Evolutionary conservation across 768 basidiomycete genomes (phyloP).

Genomic region (Steccherinum ochraceum): DNA sequence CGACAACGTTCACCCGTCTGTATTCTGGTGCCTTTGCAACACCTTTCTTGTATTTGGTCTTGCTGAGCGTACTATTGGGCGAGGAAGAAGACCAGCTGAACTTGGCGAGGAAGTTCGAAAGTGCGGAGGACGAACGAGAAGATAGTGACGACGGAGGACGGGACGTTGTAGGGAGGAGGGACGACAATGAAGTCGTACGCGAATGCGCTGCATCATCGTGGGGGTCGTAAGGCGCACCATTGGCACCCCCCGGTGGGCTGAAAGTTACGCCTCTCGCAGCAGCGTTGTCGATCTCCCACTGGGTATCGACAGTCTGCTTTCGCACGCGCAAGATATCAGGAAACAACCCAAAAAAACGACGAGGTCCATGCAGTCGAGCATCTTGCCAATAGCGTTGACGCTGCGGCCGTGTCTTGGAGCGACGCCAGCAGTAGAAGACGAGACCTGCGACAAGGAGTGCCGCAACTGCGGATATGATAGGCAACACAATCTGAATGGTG

Average conservation of each 20-base stretch:
- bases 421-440: slow-evolving; percentile 20
- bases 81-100: slow-evolving; percentile 10
- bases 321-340: slow-evolving; percentile 8
- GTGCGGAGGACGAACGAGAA: background rate
- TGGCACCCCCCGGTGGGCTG: background rate
- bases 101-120: slow-evolving; percentile 1
- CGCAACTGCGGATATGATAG: slow-evolving; percentile 27
- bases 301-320: slow-evolving; percentile 1
- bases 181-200: slow-evolving; percentile 6
- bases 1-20: slow-evolving; percentile 13
- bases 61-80: background rate
- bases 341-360: slow-evolving; percentile 14
- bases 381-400: slow-evolving; percentile 1
- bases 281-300: slow-evolving; percentile 15
- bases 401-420: slow-evolving; percentile 8
- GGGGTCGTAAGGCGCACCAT: background rate
- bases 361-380: slow-evolving; percentile 10
- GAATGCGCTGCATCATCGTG: slow-evolving; percentile 1
- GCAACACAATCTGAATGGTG: slow-evolving; percentile 27
- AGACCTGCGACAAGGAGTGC: slow-evolving; percentile 19
- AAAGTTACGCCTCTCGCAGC: slow-evolving; percentile 1
- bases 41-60: slow-evolving; percentile 10
- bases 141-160: background rate
- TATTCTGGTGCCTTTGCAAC: slow-evolving; percentile 13
- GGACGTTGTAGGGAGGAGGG: slow-evolving; percentile 1